Percentiles rank a stretch among this genome's conserved stretches.
Conservation (phyloP, 116 monocot species). For the Iris pallida region DNA sequence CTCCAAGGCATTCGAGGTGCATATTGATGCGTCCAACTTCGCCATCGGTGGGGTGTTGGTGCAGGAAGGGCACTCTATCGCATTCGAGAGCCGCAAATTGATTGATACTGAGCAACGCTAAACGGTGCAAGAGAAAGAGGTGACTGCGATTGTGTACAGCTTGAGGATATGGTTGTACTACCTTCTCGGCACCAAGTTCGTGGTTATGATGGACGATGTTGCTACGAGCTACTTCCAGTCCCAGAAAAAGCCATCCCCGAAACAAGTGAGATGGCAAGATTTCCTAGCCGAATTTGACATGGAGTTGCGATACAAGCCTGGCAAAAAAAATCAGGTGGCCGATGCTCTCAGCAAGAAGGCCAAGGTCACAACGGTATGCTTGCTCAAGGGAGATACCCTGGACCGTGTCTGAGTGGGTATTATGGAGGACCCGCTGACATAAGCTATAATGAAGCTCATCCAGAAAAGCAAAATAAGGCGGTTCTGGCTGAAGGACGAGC, state of each 20-base stretch:
- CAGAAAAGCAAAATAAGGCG: too few species aligned
- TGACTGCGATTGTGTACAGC: background rate
- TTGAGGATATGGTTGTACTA: background rate
- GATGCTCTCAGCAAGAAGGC: background rate
- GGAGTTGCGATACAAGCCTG: background rate
- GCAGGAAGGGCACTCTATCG: background rate
- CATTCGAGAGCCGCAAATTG: background rate
- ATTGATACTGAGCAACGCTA: background rate
- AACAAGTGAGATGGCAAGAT: conserved; percentile 3
- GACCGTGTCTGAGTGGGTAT: too few species aligned
- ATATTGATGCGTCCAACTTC: background rate
- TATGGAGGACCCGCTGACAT: too few species aligned
- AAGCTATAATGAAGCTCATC: too few species aligned
- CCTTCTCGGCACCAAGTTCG: background rate
- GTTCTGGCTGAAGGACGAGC: too few species aligned
- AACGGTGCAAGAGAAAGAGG: background rate
- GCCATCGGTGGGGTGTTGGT: background rate
- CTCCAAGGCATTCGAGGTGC: background rate
- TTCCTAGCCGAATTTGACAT: conserved; percentile 1
- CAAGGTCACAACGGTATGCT: too few species aligned
- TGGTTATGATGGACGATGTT: background rate
- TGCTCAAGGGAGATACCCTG: too few species aligned
- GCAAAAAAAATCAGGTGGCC: background rate
- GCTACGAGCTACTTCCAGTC: background rate
- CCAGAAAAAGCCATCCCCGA: background rate